phyloP scores from a whole-genome alignment of 257 asterid genomes.

The Agastache rugosa region DNA sequence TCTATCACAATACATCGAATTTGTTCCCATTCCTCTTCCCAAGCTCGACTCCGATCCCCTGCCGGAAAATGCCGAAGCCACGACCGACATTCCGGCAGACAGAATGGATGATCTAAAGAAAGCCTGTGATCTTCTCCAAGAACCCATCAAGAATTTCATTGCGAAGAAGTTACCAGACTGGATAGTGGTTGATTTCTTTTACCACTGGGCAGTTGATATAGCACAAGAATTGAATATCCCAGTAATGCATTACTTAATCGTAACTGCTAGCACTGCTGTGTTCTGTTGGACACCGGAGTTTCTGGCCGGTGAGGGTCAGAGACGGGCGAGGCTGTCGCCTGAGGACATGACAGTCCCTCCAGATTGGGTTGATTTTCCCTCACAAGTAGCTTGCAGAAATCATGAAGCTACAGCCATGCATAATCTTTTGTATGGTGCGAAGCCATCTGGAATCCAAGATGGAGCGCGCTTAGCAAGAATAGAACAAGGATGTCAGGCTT shows the following conservation, averaged over 20 bases:
- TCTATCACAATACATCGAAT: background rate
- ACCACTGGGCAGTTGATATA: slow-evolving; percentile 5
- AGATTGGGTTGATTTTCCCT: slow-evolving; percentile 32
- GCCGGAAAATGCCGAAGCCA: slow-evolving; percentile 46
- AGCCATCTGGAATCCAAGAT: slow-evolving; percentile 29
- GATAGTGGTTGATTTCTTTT: slow-evolving; percentile 23
- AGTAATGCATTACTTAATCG: background rate
- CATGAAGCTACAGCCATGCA: background rate
- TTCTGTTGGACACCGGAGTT: slow-evolving; percentile 23
- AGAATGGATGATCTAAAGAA: slow-evolving; percentile 26
- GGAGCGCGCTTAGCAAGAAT: slow-evolving; percentile 24
- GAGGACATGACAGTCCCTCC: slow-evolving; percentile 11
- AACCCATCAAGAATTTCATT: slow-evolving; percentile 25
- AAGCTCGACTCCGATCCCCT: slow-evolving; percentile 17
- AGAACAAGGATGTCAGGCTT: slow-evolving; percentile 7
- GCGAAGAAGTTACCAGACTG: slow-evolving; percentile 17
- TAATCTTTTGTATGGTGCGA: background rate
- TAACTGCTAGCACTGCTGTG: background rate
- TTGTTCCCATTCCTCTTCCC: slow-evolving; percentile 30
- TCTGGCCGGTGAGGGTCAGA: background rate
- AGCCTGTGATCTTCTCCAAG: slow-evolving; percentile 30
- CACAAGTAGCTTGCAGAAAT: slow-evolving; percentile 6
- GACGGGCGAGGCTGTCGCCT: background rate
- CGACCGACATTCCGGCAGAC: slow-evolving; percentile 36
- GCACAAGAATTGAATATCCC: slow-evolving; percentile 16